Percentiles rank a stretch among this genome's conserved stretches.
phyloP scores from a whole-genome alignment of 768 basidiomycete genomes.

The Trametes maxima region DNA sequence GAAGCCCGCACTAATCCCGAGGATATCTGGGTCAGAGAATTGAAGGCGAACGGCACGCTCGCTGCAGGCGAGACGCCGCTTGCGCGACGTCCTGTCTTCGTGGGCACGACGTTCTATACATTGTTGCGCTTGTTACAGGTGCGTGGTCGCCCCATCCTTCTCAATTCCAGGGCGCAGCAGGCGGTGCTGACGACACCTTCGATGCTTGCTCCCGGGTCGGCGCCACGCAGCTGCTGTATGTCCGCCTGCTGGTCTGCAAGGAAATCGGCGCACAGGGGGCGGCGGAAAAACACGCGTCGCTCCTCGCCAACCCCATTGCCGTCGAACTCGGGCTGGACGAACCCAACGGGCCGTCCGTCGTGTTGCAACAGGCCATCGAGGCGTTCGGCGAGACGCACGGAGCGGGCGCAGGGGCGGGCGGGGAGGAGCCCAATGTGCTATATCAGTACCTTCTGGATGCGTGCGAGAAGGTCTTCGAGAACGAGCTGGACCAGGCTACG shows the following conservation, averaged over 20 bases:
- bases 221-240: constrained; percentile 73
- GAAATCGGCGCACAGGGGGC: constrained; percentile 74
- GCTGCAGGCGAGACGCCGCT: constrained; percentile 31
- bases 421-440: constrained; percentile 62
- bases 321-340: constrained; percentile 86
- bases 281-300: constrained; percentile 61
- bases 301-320: constrained; percentile 79
- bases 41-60: constrained; percentile 18
- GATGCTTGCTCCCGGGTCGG: neutral
- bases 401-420: constrained; percentile 32
- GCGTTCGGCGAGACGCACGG: constrained; percentile 49
- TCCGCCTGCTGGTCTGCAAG: constrained; percentile 84
- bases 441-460: constrained; percentile 89
- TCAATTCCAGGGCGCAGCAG: constrained; percentile 11
- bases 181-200: constrained; percentile 8
- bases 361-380: constrained; percentile 68
- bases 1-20: constrained; percentile 33
- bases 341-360: constrained; percentile 69
- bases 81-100: constrained; percentile 70
- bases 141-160: constrained; percentile 32
- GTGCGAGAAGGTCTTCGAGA: constrained; percentile 92
- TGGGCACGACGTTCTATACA: constrained; percentile 92
- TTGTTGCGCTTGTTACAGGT: constrained; percentile 88
- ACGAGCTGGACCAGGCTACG: constrained; percentile 85
- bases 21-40: constrained; percentile 66